phyloP scores from a whole-genome alignment of 345 rosid genomes.

The Linum usitatissimum region DNA sequence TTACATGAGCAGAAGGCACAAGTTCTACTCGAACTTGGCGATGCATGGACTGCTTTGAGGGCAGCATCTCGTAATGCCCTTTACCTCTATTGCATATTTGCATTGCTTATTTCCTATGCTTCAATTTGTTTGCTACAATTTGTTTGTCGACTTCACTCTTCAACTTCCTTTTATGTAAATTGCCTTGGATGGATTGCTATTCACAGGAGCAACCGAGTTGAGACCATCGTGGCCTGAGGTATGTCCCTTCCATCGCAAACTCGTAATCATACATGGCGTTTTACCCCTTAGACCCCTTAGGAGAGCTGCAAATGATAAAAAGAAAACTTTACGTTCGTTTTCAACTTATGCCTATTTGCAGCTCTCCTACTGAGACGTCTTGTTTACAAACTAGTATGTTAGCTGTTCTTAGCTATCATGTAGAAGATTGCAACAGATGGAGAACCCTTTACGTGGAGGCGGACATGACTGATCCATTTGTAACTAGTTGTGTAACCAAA shows the following conservation, averaged over 20 bases:
- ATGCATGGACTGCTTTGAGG: constrained; percentile 71
- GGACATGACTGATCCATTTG: background rate
- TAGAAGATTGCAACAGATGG: background rate
- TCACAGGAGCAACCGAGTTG: constrained; percentile 67
- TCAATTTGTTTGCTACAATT: too few species aligned
- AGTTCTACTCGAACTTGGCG: constrained; percentile 77
- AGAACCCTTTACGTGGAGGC: background rate
- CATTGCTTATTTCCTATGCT: too few species aligned
- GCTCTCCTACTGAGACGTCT: background rate
- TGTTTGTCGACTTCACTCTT: background rate
- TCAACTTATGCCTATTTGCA: too few species aligned
- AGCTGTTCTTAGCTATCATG: background rate
- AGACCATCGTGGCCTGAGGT: constrained; percentile 86
- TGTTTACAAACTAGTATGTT: background rate
- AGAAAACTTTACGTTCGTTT: too few species aligned
- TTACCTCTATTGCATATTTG: background rate
- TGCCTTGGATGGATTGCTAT: constrained; percentile 11
- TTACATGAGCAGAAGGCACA: constrained; percentile 91
- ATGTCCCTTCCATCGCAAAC: background rate
- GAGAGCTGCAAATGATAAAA: too few species aligned
- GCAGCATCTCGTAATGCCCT: constrained; percentile 55
- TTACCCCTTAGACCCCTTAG: too few species aligned
- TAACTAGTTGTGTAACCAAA: background rate
- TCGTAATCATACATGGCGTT: too few species aligned
- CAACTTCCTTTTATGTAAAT: constrained; percentile 2